Conservation (phyloP, 2,329 filamentous ascomycete species). For the Hypoxylon sp. region DNA sequence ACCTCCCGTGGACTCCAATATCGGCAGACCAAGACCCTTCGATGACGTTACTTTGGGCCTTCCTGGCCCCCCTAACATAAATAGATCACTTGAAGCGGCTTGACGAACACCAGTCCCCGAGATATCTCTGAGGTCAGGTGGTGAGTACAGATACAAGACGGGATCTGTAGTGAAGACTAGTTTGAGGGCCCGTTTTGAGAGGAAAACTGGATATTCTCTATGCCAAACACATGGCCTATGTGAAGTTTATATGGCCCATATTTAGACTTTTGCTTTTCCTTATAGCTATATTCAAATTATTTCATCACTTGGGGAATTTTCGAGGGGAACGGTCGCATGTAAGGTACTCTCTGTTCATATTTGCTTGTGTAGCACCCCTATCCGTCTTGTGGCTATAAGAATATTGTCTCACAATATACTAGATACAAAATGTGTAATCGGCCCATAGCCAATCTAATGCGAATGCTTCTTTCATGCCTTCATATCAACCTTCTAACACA, state of each 20-base stretch:
- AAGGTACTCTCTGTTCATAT: background rate
- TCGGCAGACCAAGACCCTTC: slow-evolving; percentile 24
- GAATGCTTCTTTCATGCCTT: background rate
- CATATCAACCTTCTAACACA: background rate
- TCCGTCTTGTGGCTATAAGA: background rate
- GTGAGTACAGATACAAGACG: background rate
- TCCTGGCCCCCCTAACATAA: slow-evolving; percentile 31
- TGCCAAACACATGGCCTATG: too few relatives aligned
- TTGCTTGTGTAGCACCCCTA: background rate
- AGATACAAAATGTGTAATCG: background rate
- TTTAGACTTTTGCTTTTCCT: background rate
- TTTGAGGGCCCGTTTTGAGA: background rate
- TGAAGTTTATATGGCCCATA: background rate
- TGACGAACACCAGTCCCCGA: background rate
- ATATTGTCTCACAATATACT: background rate
- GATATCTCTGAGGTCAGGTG: background rate
- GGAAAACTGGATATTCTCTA: too few relatives aligned
- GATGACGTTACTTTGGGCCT: slow-evolving; percentile 43
- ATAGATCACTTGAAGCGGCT: background rate
- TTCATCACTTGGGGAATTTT: background rate
- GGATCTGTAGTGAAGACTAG: background rate
- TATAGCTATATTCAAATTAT: background rate
- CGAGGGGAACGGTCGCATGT: background rate
- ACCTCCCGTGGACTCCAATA: slow-evolving; percentile 45
- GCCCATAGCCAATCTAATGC: too few relatives aligned